A percentile compares a stretch with the other conserved stretches of the same genome.
phyloP scores from a whole-genome alignment of 805 yeast species.

The Metschnikowia peoriensis region DNA sequence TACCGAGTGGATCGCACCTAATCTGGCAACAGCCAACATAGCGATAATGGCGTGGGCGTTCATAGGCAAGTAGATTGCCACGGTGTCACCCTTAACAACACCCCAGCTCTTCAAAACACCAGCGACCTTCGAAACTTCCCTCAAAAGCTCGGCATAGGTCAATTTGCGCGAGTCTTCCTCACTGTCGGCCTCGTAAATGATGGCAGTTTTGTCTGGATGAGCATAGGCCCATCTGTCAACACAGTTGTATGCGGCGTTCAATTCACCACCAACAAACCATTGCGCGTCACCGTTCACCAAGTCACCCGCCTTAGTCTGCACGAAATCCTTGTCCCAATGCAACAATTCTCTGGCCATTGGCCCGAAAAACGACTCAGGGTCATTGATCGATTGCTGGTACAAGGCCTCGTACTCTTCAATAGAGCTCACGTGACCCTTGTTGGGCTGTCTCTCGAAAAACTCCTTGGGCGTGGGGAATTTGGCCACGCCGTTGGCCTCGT shows the following conservation, averaged over 20 bases:
- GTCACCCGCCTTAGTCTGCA: conserved; percentile 46
- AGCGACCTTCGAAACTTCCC: conserved; percentile 68
- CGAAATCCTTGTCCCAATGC: conserved; percentile 54
- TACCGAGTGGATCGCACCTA: conserved; percentile 84
- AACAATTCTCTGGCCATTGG: conserved; percentile 48
- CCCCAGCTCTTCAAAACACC: conserved; percentile 67
- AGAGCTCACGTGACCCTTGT: conserved; percentile 55
- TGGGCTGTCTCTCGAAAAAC: conserved; percentile 59
- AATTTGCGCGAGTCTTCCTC: conserved; percentile 59
- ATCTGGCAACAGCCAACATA: conserved; percentile 71
- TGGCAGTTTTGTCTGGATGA: conserved; percentile 70
- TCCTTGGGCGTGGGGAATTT: conserved; percentile 53
- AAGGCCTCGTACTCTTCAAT: conserved; percentile 63
- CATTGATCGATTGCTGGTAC: conserved; percentile 55
- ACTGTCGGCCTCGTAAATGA: conserved; percentile 81
- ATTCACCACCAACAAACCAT: conserved; percentile 78
- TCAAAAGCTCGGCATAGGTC: conserved; percentile 69
- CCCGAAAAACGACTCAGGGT: conserved; percentile 57
- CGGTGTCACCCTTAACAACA: conserved; percentile 77
- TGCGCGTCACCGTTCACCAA: conserved; percentile 48
- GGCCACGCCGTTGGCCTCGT: conserved; percentile 55
- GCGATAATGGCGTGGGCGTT: conserved; percentile 76
- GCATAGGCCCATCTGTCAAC: conserved; percentile 77
- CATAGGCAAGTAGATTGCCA: conserved; percentile 86
- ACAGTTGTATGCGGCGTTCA: conserved; percentile 78